Evolutionary conservation across 805 yeast genomes (phyloP), one percentile per base, ranked within the genome.

Genomic region (Metschnikowia continentalis): DNA sequence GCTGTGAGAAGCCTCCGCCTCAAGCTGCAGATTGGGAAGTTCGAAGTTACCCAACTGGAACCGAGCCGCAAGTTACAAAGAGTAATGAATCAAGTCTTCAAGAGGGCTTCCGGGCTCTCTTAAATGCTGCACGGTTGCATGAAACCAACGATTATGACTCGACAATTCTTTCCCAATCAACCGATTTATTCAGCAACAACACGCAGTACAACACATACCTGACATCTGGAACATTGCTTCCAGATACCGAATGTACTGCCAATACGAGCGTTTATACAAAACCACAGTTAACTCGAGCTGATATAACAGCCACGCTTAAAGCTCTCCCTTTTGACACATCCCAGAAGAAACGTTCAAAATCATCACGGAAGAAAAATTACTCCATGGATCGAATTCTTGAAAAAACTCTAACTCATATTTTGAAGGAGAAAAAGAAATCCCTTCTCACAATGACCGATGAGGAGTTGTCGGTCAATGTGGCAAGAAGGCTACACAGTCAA

Each of bases 381-480:
- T 48, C 49, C 3, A 40, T 48, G 26, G 46, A 38, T 32, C 47
- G 48, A 5, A 38, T 52, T 22, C 42, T 52, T n/a, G 53, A 52
- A 33, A 30, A 19, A 5, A 46, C 50, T 14, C 45, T 55, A 6
- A 11, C 35, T 17, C 44, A 52, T 6, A 45, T 54, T 13, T n/a
- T 49, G 11, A 48, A 50, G 15, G 46, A 37, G 14, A 47, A 43
- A n/a, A 40, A 50, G 13, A 50, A 35, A 6, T 11, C 33, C 2
- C 46, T 51, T 3, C 42, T 47, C 22, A 46, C 52, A 3, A 39
- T 58, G 20, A 32, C 41, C 22, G 61, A 58, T 39, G 50, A 51
- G 20, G 53, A 58, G 17, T 47, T 58, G 33, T 47, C 57, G 3
- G 32, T 58, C 32, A 51, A 52, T 15, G 46, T 58, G 6, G 48